Evolutionary conservation across 805 yeast genomes (phyloP), one percentile per base, ranked within the genome.

Genomic region (Brettanomyces custersianus): DNA sequence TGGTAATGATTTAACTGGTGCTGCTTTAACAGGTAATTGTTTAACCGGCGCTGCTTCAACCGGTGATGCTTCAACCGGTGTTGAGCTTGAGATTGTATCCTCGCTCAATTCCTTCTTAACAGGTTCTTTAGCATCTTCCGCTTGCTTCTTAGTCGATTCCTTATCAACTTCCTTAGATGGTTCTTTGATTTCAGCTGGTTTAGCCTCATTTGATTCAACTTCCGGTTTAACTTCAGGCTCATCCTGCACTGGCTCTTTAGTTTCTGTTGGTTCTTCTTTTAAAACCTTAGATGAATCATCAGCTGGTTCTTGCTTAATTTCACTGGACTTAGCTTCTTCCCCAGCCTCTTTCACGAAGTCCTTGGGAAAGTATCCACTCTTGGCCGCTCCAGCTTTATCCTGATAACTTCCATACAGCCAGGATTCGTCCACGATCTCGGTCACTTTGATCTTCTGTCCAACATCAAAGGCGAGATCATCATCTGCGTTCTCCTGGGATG

Each of bases 311-410:
- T 31, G 24, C 8, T 23, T 24, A n/a, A 16, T 25, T 28, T 22
- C 34, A 7, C 16, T 21, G 7, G 10, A 11, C 17, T 5, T 28
- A 8, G 12, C 17, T 22, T 17, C 30, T 13, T 26, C 36, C 13
- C 40, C 39, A 17, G 36, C 34, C 1, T 33, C 37, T 34, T 73
- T 74, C 4, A 90, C 97, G 62, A 85, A 90, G 51, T 75, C 77
- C 53, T 72, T 74, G 4, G 98, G 98, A 49, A 92, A 92, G 63
- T 88, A 78, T 6, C 98, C 98, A 16, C 71, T 58, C 31, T 61
- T 58, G 19, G 46, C 29, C 8, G 43, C 50, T 4, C 84, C 84
- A 22, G 62, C 61, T 12, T 33, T 33, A 40, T 62, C 70, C 3
- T 48, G 50, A 47, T 71, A 81, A 4, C 66, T 61, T 3, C 98